Evolutionary conservation across 495 filamentous ascomycete species (phyloP).

Genomic region (Glonium stellatum): DNA sequence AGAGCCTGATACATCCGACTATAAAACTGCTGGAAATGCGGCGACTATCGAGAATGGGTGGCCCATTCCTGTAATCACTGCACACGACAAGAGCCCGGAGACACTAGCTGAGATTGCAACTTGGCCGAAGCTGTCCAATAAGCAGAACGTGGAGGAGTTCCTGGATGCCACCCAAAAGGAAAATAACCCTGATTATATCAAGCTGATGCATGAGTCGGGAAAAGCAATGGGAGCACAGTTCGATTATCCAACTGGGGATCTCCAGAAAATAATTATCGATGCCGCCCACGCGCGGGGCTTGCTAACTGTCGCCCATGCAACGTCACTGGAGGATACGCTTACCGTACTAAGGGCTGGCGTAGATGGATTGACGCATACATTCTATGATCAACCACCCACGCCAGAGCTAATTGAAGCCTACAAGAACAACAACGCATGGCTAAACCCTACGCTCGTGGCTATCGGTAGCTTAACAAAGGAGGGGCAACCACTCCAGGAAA

Average conservation of each 20-base stretch:
- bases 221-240: slow-evolving; percentile 26
- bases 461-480: slow-evolving; percentile 33
- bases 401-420: slow-evolving; percentile 33
- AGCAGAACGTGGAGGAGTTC: slow-evolving; percentile 29
- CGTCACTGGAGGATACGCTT: slow-evolving; percentile 29
- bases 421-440: slow-evolving; percentile 33
- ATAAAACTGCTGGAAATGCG: slow-evolving; percentile 30
- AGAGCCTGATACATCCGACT: slow-evolving; percentile 30
- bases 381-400: slow-evolving; percentile 31
- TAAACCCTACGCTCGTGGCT: slow-evolving; percentile 33
- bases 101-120: slow-evolving; percentile 30
- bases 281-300: slow-evolving; percentile 32
- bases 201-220: slow-evolving; percentile 38
- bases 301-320: slow-evolving; percentile 33
- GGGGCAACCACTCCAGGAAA: slow-evolving; percentile 29
- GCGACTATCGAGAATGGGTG: slow-evolving; percentile 37
- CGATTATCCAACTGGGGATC: slow-evolving; percentile 29
- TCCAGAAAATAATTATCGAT: slow-evolving; percentile 32
- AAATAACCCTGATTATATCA: slow-evolving; percentile 35
- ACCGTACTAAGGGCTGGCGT: slow-evolving; percentile 33
- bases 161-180: slow-evolving; percentile 25
- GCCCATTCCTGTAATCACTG: slow-evolving; percentile 33
- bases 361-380: slow-evolving; percentile 33
- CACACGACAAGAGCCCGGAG: slow-evolving; percentile 28
- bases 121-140: slow-evolving; percentile 32